Percentiles rank a stretch among this genome's conserved stretches.
Conservation (phyloP, 306 rosid species). For the Abrus precatorius region DNA sequence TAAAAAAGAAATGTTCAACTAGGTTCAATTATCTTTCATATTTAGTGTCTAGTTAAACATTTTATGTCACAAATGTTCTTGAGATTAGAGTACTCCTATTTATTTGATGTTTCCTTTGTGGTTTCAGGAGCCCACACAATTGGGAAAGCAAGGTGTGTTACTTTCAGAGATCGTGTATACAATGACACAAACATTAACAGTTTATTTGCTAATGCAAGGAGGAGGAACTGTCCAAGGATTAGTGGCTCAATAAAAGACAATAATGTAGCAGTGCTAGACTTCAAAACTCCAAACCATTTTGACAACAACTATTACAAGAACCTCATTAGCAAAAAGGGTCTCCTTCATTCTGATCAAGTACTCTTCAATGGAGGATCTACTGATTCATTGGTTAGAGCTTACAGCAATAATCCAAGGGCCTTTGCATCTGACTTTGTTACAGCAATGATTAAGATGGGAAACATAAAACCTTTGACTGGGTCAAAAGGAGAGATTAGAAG, state of each 20-base stretch:
- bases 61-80: background rate
- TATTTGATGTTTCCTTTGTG: background rate
- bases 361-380: constrained; percentile 78
- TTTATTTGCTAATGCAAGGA: constrained; percentile 63
- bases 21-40: background rate
- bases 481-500: constrained; percentile 79
- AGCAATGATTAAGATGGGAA: constrained; percentile 89
- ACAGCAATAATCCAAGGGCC: constrained; percentile 48
- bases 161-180: constrained; percentile 59
- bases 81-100: background rate
- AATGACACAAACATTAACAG: constrained; percentile 61
- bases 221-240: constrained; percentile 58
- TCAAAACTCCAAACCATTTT: constrained; percentile 60
- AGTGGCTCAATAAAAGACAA: constrained; percentile 62
- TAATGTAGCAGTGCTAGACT: constrained; percentile 68
- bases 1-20: background rate
- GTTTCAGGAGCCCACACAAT: constrained; percentile 84
- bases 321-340: constrained; percentile 71
- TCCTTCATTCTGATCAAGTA: constrained; percentile 81
- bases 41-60: background rate
- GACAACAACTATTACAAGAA: constrained; percentile 75
- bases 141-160: constrained; percentile 72
- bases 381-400: constrained; percentile 63
- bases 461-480: constrained; percentile 74
- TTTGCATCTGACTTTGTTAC: constrained; percentile 63